Evolutionary conservation across 1,139 yeast species (phyloP).

Genomic region (Pichia sp.): DNA sequence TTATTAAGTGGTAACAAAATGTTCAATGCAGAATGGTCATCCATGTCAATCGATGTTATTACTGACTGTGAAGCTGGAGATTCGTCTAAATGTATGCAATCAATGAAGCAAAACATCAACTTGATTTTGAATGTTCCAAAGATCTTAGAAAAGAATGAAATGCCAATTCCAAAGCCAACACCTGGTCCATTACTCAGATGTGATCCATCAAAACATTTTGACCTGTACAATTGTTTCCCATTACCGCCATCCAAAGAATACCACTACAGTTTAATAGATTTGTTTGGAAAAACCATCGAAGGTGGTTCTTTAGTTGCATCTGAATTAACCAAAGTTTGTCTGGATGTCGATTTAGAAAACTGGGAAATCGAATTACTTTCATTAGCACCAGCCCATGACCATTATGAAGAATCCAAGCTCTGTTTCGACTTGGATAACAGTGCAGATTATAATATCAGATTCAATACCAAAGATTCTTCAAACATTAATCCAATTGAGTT

Average conservation of each 20-base stretch:
- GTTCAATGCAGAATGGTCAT: slow-evolving; percentile 95
- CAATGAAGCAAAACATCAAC: slow-evolving; percentile 70
- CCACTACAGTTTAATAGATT: slow-evolving; percentile 55
- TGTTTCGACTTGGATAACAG: slow-evolving; percentile 30
- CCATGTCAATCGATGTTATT: slow-evolving; percentile 83
- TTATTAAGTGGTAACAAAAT: slow-evolving; percentile 91
- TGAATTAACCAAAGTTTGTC: slow-evolving; percentile 42
- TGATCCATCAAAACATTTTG: slow-evolving; percentile 56
- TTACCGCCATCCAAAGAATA: slow-evolving; percentile 52
- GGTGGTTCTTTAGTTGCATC: slow-evolving; percentile 61
- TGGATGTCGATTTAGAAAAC: slow-evolving; percentile 40
- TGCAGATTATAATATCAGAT: slow-evolving; percentile 27
- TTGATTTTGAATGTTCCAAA: slow-evolving; percentile 73
- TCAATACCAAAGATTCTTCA: slow-evolving; percentile 28
- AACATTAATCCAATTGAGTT: slow-evolving; percentile 35
- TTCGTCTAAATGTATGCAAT: slow-evolving; percentile 42
- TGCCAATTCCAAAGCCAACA: slow-evolving; percentile 80
- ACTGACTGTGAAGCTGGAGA: slow-evolving; percentile 46
- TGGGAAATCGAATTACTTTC: slow-evolving; percentile 45
- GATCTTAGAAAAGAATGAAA: slow-evolving; percentile 55
- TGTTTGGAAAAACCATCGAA: slow-evolving; percentile 66
- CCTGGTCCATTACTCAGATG: slow-evolving; percentile 70
- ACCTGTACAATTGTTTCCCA: slow-evolving; percentile 78
- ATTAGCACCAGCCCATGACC: slow-evolving; percentile 19
- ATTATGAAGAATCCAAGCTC: slow-evolving; percentile 16